Evolutionary conservation across 352 stramenopile species (phyloP).

Genomic region (Detonula confervacea): DNA sequence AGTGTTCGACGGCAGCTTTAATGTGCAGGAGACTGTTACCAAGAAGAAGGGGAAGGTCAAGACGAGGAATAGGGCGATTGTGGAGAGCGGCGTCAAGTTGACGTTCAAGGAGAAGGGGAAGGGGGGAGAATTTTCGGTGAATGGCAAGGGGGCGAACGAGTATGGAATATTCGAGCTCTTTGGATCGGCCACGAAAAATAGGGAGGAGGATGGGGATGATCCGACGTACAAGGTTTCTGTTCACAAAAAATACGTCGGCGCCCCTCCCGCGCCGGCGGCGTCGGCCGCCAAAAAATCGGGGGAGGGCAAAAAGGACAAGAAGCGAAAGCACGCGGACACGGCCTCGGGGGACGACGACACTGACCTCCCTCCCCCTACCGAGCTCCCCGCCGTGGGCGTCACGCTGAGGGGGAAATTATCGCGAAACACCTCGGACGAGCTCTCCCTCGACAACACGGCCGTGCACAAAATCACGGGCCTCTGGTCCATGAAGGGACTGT

Average conservation of each 20-base stretch:
- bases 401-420: slow-evolving; percentile 71
- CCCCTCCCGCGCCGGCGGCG: slow-evolving; percentile 16
- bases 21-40: slow-evolving; percentile 64
- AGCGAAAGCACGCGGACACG: slow-evolving; percentile 28
- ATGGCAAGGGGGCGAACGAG: slow-evolving; percentile 79
- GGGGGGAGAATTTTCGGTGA: slow-evolving; percentile 60
- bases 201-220: slow-evolving; percentile 55
- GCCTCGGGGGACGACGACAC: background rate
- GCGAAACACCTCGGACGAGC: slow-evolving; percentile 61
- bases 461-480: slow-evolving; percentile 75
- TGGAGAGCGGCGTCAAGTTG: slow-evolving; percentile 76
- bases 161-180: slow-evolving; percentile 82
- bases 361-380: slow-evolving; percentile 60
- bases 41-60: slow-evolving; percentile 80
- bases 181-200: slow-evolving; percentile 67
- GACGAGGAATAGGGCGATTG: slow-evolving; percentile 66
- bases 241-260: slow-evolving; percentile 67
- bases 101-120: slow-evolving; percentile 66
- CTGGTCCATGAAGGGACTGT: slow-evolving; percentile 67
- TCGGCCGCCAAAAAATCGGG: background rate
- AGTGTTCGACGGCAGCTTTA: slow-evolving; percentile 83
- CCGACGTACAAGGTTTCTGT: slow-evolving; percentile 67
- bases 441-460: slow-evolving; percentile 56
- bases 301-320: slow-evolving; percentile 43
- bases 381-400: slow-evolving; percentile 62